phyloP scores from a whole-genome alignment of 768 basidiomycete genomes.

The Xerocomus spinulosus region DNA sequence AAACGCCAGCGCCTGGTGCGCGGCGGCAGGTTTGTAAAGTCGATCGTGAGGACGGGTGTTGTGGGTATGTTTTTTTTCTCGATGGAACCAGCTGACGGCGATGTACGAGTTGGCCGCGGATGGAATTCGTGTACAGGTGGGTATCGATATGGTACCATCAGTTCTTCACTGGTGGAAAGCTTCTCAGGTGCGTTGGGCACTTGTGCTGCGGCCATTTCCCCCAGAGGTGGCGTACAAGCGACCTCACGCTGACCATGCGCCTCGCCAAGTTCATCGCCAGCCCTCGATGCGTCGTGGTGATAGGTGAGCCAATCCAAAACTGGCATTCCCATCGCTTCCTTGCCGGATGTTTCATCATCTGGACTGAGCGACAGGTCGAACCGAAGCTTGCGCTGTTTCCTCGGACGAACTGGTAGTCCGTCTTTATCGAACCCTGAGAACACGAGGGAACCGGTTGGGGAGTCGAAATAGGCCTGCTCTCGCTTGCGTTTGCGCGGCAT shows the following conservation, averaged over 20 bases:
- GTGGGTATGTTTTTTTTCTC: neutral
- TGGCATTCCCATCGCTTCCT: neutral
- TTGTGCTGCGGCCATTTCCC: neutral
- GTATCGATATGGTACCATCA: neutral
- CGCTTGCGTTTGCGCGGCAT: constrained; percentile 24
- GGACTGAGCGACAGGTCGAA: constrained; percentile 25
- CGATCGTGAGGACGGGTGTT: constrained; percentile 20
- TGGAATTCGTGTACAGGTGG: neutral
- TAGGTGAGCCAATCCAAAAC: constrained; percentile 2
- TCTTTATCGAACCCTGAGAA: constrained; percentile 29
- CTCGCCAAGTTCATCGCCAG: neutral
- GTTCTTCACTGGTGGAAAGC: neutral
- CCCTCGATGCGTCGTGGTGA: neutral
- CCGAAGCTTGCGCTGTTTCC: constrained; percentile 25
- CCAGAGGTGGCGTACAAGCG: too few species aligned
- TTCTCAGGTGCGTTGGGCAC: constrained; percentile 11
- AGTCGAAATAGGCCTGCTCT: constrained; percentile 28
- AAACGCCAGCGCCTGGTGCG: constrained; percentile 12
- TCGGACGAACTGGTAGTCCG: constrained; percentile 28
- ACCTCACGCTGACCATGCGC: neutral
- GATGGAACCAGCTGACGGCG: neutral
- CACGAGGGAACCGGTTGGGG: constrained; percentile 23
- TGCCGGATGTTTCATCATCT: neutral
- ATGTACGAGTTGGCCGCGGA: neutral
- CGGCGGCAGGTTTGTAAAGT: constrained; percentile 24